Evolutionary conservation across 2,329 filamentous ascomycete genomes (phyloP).

Genomic region (Xylariaceae sp.): DNA sequence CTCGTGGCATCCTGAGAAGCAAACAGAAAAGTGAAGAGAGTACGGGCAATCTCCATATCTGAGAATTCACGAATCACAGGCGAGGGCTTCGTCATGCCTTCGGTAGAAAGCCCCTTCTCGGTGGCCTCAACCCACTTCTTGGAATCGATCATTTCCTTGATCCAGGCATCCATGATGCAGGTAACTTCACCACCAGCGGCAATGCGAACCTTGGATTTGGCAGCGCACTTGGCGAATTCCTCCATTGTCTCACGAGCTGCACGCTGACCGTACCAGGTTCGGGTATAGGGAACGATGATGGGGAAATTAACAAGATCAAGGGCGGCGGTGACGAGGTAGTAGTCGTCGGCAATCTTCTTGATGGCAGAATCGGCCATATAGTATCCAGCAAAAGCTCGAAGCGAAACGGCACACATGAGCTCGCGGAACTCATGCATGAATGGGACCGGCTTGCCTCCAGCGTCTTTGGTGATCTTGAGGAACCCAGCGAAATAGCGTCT

Average conservation of each 20-base stretch:
- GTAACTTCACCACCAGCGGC: conserved; percentile 77
- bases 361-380: conserved; percentile 89
- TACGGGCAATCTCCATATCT: conserved; percentile 89
- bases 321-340: conserved; percentile 92
- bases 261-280: conserved; percentile 96
- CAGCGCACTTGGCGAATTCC: conserved; percentile 87
- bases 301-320: conserved; percentile 98
- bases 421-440: conserved; percentile 94
- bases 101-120: conserved; percentile 64
- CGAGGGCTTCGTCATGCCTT: conserved; percentile 73
- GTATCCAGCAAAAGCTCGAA: conserved; percentile 94
- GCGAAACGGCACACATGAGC: conserved; percentile 89
- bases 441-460: conserved; percentile 68
- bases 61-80: conserved; percentile 81
- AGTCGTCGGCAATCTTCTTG: conserved; percentile 93
- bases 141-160: conserved; percentile 82
- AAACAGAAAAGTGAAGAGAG: conserved; percentile 93
- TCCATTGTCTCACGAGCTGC: conserved; percentile 85
- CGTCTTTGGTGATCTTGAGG: conserved; percentile 68
- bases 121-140: conserved; percentile 75
- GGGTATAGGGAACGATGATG: conserved; percentile 90
- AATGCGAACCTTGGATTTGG: conserved; percentile 92
- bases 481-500: conserved; percentile 80
- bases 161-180: conserved; percentile 95
- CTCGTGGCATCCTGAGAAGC: conserved; percentile 96